Conservation (phyloP, 2,329 filamentous ascomycete genomes). For the Neophaeococcomyces mojaviensis region DNA sequence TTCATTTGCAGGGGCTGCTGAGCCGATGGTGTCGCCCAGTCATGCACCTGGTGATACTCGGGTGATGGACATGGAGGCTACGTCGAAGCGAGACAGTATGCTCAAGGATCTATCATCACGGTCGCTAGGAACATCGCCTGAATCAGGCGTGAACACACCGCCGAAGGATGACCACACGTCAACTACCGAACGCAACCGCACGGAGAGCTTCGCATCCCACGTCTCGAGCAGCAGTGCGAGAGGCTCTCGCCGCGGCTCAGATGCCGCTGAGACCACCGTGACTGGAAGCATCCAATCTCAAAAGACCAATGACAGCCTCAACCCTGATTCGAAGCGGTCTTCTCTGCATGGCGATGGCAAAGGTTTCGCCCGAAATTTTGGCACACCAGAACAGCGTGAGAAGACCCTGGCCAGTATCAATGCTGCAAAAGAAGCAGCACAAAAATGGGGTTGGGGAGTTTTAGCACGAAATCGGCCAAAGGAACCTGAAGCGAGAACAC, state of each 20-base stretch:
- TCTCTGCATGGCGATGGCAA: slow-evolving; percentile 13
- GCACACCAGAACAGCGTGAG: slow-evolving; percentile 29
- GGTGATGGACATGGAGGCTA: slow-evolving; percentile 47
- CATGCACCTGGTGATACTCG: slow-evolving; percentile 59
- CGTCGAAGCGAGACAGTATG: slow-evolving; percentile 57
- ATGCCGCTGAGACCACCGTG: slow-evolving; percentile 1
- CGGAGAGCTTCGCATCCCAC: slow-evolving; percentile 44
- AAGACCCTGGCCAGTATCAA: slow-evolving; percentile 37
- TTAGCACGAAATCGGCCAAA: slow-evolving; percentile 32
- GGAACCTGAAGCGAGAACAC: slow-evolving; percentile 14
- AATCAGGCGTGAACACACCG: slow-evolving; percentile 35
- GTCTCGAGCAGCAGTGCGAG: slow-evolving; percentile 33
- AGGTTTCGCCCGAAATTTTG: slow-evolving; percentile 8
- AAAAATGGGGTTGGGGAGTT: slow-evolving; percentile 53
- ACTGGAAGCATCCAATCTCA: slow-evolving; percentile 8
- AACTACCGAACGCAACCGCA: slow-evolving; percentile 29
- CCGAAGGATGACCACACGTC: slow-evolving; percentile 23
- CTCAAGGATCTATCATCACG: slow-evolving; percentile 56
- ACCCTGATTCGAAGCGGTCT: slow-evolving; percentile 6
- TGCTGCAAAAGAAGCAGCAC: slow-evolving; percentile 49
- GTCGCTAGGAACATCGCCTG: slow-evolving; percentile 45
- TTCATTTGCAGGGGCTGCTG: slow-evolving; percentile 56
- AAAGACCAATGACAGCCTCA: slow-evolving; percentile 1
- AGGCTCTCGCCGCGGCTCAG: slow-evolving; percentile 25
- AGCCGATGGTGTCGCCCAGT: slow-evolving; percentile 61